These are phyloP conservation scores for Penicillium silybi DNA, from an alignment of 495 filamentous ascomycete genomes.

Conservation along the genomic window DNA sequence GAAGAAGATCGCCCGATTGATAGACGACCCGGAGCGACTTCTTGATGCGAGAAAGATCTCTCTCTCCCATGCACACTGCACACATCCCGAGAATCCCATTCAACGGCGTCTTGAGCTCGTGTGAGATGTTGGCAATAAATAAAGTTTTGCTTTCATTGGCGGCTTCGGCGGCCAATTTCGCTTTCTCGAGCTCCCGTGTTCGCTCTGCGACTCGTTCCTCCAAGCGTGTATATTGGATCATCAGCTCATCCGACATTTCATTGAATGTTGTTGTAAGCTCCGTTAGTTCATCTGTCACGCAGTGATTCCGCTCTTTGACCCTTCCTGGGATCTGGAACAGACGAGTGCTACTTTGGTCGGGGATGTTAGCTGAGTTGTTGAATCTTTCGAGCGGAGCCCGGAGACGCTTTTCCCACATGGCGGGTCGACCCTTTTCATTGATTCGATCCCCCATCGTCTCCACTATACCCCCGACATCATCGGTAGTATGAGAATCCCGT, in stretches of 20 bases:
- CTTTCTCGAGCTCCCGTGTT: slow-evolving; percentile 78
- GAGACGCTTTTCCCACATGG: slow-evolving; percentile 13
- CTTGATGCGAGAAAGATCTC: slow-evolving; percentile 70
- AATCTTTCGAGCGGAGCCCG: slow-evolving; percentile 8
- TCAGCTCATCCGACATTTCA: slow-evolving; percentile 86
- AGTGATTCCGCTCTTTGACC: slow-evolving; percentile 70
- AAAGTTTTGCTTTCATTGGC: slow-evolving; percentile 93
- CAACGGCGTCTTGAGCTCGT: slow-evolving; percentile 87
- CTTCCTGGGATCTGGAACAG: slow-evolving; percentile 77
- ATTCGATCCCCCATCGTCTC: slow-evolving; percentile 18
- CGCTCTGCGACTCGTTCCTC: slow-evolving; percentile 81
- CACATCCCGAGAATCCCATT: slow-evolving; percentile 95
- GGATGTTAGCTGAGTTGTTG: slow-evolving; percentile 5
- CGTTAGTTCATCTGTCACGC: slow-evolving; percentile 80
- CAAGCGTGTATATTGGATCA: slow-evolving; percentile 76
- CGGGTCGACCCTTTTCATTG: slow-evolving; percentile 12
- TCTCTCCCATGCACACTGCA: slow-evolving; percentile 85
- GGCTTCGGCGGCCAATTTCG: slow-evolving; percentile 85
- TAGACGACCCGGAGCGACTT: slow-evolving; percentile 81
- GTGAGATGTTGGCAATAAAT: slow-evolving; percentile 94
- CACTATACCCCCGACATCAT: background rate
- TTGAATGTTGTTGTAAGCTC: slow-evolving; percentile 87
- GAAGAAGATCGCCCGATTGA: slow-evolving; percentile 81
- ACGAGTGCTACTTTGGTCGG: background rate
- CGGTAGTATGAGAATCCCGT: background rate